Conservation (phyloP, 805 yeast genomes). For the Candida endomychidarum region DNA sequence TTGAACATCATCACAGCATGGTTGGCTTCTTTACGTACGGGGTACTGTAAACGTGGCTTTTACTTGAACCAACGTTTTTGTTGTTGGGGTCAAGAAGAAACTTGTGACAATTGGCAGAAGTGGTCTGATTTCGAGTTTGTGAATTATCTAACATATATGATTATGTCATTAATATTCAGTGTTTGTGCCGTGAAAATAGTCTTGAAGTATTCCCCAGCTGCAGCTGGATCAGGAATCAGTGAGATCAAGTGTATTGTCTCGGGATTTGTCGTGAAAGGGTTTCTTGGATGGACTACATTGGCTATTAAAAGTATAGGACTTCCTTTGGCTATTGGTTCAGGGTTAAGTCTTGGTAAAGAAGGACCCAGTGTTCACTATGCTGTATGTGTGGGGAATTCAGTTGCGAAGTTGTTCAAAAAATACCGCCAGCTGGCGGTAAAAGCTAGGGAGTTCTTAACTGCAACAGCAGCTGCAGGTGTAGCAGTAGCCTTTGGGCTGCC, state of each 20-base stretch:
- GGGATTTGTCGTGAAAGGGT: conserved; percentile 80
- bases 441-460: conserved; percentile 67
- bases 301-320: conserved; percentile 74
- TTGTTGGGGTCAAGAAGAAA: conserved; percentile 61
- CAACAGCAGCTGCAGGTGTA: conserved; percentile 96
- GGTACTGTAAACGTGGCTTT: conserved; percentile 71
- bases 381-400: conserved; percentile 87
- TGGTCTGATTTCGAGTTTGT: conserved; percentile 53
- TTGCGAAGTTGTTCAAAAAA: conserved; percentile 53
- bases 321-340: conserved; percentile 91
- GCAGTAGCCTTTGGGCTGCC: conserved; percentile 98
- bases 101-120: conserved; percentile 66
- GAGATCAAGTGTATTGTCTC: conserved; percentile 94
- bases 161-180: conserved; percentile 62
- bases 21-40: conserved; percentile 75
- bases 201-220: conserved; percentile 72
- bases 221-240: conserved; percentile 97
- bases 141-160: conserved; percentile 59
- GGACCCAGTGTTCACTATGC: conserved; percentile 99
- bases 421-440: conserved; percentile 47
- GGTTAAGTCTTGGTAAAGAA: conserved; percentile 92
- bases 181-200: conserved; percentile 68
- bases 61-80: conserved; percentile 76
- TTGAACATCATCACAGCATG: conserved; percentile 83
- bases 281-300: conserved; percentile 71